Conservation (phyloP, 2,329 filamentous ascomycete genomes). For the Neopestalotiopsis rosae region DNA sequence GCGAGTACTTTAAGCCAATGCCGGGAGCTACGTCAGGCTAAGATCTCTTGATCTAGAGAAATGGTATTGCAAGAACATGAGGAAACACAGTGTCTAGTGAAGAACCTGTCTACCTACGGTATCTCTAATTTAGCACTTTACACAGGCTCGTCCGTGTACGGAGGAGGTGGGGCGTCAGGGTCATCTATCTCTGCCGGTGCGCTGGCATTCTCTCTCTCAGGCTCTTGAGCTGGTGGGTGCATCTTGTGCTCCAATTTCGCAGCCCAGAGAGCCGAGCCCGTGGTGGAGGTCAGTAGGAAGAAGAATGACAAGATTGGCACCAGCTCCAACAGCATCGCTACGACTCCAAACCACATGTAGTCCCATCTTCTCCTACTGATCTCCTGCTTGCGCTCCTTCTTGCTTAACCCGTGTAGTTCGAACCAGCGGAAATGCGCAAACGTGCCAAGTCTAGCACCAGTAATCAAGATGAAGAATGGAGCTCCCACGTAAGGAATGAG, state of each 20-base stretch:
- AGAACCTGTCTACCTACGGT: not conserved
- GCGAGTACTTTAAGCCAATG: too few species aligned
- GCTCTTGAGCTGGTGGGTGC: constrained; percentile 26
- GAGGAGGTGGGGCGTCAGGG: constrained; percentile 39
- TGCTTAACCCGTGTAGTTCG: constrained; percentile 75
- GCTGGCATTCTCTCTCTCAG: constrained; percentile 14
- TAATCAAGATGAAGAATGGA: constrained; percentile 85
- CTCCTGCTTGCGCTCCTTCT: constrained; percentile 74
- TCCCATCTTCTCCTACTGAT: constrained; percentile 74
- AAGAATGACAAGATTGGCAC: constrained; percentile 91
- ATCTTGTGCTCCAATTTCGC: constrained; percentile 73
- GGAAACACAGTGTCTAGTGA: not conserved
- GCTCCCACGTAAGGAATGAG: constrained; percentile 84
- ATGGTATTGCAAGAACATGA: not conserved
- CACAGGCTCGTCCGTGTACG: constrained; percentile 44
- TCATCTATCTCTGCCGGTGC: constrained; percentile 29
- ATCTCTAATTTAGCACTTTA: constrained; percentile 19
- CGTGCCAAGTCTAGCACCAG: constrained; percentile 85
- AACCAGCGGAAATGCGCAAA: constrained; percentile 93
- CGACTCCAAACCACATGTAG: constrained; percentile 91
- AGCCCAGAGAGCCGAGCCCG: constrained; percentile 86
- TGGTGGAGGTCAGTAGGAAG: constrained; percentile 86
- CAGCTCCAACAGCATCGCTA: constrained; percentile 85
- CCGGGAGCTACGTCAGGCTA: too few species aligned
- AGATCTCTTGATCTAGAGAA: too few species aligned